These are phyloP conservation scores for Martensiomyces pterosporus DNA, from an alignment of 192 early-diverging fungal genomes.

Conservation along the genomic window DNA sequence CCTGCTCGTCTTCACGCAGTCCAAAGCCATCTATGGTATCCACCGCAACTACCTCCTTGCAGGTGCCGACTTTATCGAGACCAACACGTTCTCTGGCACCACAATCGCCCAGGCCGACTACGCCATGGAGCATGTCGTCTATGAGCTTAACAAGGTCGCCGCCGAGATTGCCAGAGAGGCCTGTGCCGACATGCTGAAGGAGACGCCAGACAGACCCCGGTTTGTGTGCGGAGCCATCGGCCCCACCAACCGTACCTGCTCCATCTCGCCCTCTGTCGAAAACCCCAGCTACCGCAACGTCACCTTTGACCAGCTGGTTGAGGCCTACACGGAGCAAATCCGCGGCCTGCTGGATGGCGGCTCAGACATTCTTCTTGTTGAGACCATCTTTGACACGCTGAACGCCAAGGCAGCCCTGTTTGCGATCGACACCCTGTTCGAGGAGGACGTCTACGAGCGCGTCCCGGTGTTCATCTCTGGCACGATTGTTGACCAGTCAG, in stretches of 20 bases:
- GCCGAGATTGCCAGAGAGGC: conserved; percentile 82
- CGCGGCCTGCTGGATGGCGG: conserved; percentile 93
- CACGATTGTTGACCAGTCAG: conserved; percentile 96
- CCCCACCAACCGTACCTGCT: conserved; percentile 92
- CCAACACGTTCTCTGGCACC: conserved; percentile 94
- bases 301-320: conserved; percentile 90
- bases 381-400: conserved; percentile 97
- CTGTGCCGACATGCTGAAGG: conserved; percentile 71
- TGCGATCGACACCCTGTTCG: conserved; percentile 83
- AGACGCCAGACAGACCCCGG: conserved; percentile 76
- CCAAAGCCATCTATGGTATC: conserved; percentile 83
- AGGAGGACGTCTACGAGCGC: conserved; percentile 68
- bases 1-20: conserved; percentile 85
- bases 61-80: conserved; percentile 91
- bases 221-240: conserved; percentile 87
- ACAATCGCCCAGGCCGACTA: conserved; percentile 94
- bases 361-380: conserved; percentile 86
- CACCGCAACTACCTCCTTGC: conserved; percentile 88
- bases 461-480: conserved; percentile 78
- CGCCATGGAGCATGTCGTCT: conserved; percentile 75
- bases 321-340: conserved; percentile 87
- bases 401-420: conserved; percentile 95
- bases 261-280: conserved; percentile 96
- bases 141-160: conserved; percentile 89
- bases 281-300: conserved; percentile 93